These are phyloP conservation scores for Colletotrichum karsti DNA, from an alignment of 2,329 filamentous ascomycete genomes.

Conservation along the genomic window DNA sequence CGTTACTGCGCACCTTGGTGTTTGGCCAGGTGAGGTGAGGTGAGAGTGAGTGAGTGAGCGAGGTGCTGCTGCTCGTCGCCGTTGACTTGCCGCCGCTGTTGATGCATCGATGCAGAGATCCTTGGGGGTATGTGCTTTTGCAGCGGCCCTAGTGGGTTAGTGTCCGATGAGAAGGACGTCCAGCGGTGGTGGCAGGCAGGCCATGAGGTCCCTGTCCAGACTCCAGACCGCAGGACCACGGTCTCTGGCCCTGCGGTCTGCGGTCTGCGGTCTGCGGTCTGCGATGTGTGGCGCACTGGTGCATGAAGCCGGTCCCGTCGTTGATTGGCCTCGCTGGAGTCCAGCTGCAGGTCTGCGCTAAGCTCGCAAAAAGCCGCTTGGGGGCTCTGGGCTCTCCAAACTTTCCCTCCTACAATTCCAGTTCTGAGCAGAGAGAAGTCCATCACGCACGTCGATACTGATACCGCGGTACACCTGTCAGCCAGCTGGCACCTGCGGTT, in stretches of 20 bases:
- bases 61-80: neutral
- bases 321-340: slow-evolving; percentile 41
- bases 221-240: slow-evolving; percentile 18
- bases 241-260: neutral
- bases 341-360: slow-evolving; percentile 37
- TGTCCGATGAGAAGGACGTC: neutral
- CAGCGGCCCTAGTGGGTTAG: slow-evolving; percentile 26
- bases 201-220: slow-evolving; percentile 22
- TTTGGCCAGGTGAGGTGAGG: neutral
- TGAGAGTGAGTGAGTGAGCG: neutral
- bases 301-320: slow-evolving; percentile 28
- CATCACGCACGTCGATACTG: too few relatives aligned
- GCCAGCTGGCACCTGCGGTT: neutral
- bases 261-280: slow-evolving; percentile 3
- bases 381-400: slow-evolving; percentile 16
- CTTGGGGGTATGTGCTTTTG: slow-evolving; percentile 23
- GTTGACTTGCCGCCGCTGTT: neutral
- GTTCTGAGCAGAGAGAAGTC: neutral
- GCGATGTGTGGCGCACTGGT: slow-evolving; percentile 35
- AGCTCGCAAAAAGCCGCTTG: slow-evolving; percentile 39
- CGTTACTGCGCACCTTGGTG: slow-evolving; percentile 1
- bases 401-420: slow-evolving; percentile 27
- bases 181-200: slow-evolving; percentile 9
- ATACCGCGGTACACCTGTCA: neutral
- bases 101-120: slow-evolving; percentile 8